Base-by-base conservation (phyloP, 2,329 filamentous ascomycete species). In the Leptodontidium sp. region DNA sequence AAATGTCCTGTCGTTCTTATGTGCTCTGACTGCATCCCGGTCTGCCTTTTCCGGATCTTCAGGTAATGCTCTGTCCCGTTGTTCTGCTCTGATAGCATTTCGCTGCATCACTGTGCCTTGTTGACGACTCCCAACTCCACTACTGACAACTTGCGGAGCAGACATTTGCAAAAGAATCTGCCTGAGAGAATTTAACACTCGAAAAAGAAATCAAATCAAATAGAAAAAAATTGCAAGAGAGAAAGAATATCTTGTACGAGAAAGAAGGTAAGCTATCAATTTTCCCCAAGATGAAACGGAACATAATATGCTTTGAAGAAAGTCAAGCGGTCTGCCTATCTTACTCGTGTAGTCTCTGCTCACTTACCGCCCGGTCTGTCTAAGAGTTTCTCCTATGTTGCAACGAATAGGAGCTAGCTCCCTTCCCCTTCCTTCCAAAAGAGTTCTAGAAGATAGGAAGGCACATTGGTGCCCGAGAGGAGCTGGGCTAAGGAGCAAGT, bases 301-400 rank as follows among this genome's bases (percentile, higher is more conserved):
- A 59, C 35, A 43, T 32, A 35, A 43, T 15, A 59, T 45, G 57
- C 57, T 59, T 59, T 59, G n/a, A 21, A 26, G 57, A 29, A 58
- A 59, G 38, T 59, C 57, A 59, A 43, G 57, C 35, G 12, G 38
- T 45, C n/a, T 29, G 38, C 17, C n/a, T 29, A 12, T 21, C 57
- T 59, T 59, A 59, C 57, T 59, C 57, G 57, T 59, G 57, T 59
- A 45, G 57, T 43, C 38, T 12, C 11, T 45, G 38, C 35, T 26
- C 55, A 58, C 55, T 45, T 9, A 40, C 8, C 38, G 38, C 8
- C 38, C 57, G 38, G 21, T 45, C 38, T 29, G 57, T 59, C 11
- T 45, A 38, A 45, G 57, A 17, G 35, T 53, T 24, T 35, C 38
- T 12, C 38, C 6, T 45, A 12, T 15, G 9, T 24, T 21, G 35